These are phyloP conservation scores for Neocucurbitaria cava DNA, from an alignment of 2,329 filamentous ascomycete species.

Conservation along the genomic window DNA sequence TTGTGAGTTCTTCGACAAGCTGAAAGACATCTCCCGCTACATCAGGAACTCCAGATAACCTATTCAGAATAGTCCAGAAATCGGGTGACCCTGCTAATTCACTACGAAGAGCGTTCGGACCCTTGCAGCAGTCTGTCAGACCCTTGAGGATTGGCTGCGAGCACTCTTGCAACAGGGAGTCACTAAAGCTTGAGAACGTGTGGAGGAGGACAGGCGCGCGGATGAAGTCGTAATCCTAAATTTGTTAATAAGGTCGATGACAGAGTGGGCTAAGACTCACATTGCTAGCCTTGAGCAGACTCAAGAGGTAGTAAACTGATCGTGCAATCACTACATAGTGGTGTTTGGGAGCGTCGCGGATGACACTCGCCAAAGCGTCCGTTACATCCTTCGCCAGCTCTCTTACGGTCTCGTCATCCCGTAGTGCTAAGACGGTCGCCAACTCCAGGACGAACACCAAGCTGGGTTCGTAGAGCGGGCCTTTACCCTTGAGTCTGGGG, in stretches of 20 bases:
- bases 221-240: slow-evolving; percentile 84
- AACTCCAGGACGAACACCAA: slow-evolving; percentile 92
- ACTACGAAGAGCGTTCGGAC: slow-evolving; percentile 78
- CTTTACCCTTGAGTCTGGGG: slow-evolving; percentile 62
- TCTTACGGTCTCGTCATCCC: slow-evolving; percentile 75
- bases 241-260: slow-evolving; percentile 1
- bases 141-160: slow-evolving; percentile 80
- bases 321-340: slow-evolving; percentile 86
- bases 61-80: slow-evolving; percentile 90
- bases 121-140: slow-evolving; percentile 78
- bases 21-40: slow-evolving; percentile 82
- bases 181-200: slow-evolving; percentile 84
- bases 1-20: slow-evolving; percentile 79
- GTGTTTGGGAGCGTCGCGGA: slow-evolving; percentile 78
- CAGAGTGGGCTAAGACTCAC: slow-evolving; percentile 57
- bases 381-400: slow-evolving; percentile 80
- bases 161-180: slow-evolving; percentile 76
- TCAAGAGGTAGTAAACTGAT: slow-evolving; percentile 85
- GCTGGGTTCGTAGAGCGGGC: slow-evolving; percentile 79
- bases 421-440: slow-evolving; percentile 79
- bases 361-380: slow-evolving; percentile 78
- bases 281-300: slow-evolving; percentile 82
- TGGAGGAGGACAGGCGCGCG: slow-evolving; percentile 91
- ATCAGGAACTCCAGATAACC: slow-evolving; percentile 72
- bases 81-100: slow-evolving; percentile 97